Base-by-base conservation (phyloP, 441 rosid species). In the Gossypium schwendimanii region DNA sequence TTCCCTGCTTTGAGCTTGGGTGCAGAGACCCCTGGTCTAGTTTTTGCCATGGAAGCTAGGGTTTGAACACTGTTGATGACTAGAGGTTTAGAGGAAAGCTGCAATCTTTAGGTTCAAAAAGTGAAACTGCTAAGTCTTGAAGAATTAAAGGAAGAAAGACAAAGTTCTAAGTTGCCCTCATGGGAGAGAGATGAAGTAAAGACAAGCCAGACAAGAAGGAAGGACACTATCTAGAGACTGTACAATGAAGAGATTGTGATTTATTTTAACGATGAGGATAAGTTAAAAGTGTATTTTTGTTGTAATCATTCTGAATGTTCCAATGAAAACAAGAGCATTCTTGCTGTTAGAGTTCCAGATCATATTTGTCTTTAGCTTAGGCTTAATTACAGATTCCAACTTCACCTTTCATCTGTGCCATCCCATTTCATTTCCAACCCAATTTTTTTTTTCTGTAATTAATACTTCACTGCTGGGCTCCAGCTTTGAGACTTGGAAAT, bases 11-110 rank as follows among this genome's bases (percentile, higher is more conserved):
- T 92, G 76, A 85, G 85, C 81, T 83, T 85, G 79, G 90, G 75
- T 74, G 89, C 77, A 49, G 78, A 68, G 73, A 87, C 77, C 70
- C 91, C 91, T 0, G 86, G 89, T 76, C 86, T 79, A 63, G 88
- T 84, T 80, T 82, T 88, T 59, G 89, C 89, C 92, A 88, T 88
- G 54, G 74, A 71, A 62, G 73, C 70, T 75, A 11, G 69, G 75
- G 59, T 11, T 58, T 70, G 53, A 57, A 69, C 47, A 63, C n/a
- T 10, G 60, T 28, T 31, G n/a, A 44, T 21, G 33, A 53, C 15
- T 28, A 69, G 55, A 54, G 66, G 24, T 82, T 58, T 71, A 28
- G 47, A 75, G 31, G 69, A 49, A 36, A 17, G 63, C n/a, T 41
- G 36, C 20, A 60, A 63, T 54, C 24, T 31, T 55, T 44, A 24